Evolutionary conservation across 257 asterid genomes (phyloP), one percentile per base, ranked within the genome.

Genomic region (Lavandula angustifolia): DNA sequence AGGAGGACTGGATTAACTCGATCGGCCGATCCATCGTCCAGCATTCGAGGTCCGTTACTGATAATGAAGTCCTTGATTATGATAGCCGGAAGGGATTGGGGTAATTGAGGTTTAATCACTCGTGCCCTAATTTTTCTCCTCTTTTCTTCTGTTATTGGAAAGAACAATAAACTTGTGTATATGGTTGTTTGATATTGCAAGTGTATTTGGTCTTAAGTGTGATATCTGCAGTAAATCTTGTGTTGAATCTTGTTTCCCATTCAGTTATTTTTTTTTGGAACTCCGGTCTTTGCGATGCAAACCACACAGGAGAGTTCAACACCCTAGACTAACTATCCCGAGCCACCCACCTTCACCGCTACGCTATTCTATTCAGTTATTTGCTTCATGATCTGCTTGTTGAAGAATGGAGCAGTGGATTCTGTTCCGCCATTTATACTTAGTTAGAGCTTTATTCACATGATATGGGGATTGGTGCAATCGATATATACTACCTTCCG

Each of bases 1-100:
- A 89, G 81, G 98, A 92, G 76, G 96, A 92, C 43, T 92, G 96
- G 98, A 89, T n/a, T n/a, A n/a, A n/a, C n/a, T n/a, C n/a, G n/a
- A n/a, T n/a, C n/a, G n/a, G n/a, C n/a, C n/a, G n/a, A n/a, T 85
- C 96, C 14, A 68, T 74, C 34, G 79, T 74, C 38, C 79, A 92
- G 95, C 91, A 80, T 63, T 92, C 98, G 5, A 82, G 96, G 80
- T 92, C 96, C 5, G 95, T 92, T 68, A 89, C 95, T 5, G 82
- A 73, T 76, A 54, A 81, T 56, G 98, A 92, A 70, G 75, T 92
- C 68, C 86, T 92, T 18, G 96, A 92, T 75, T 92, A 92, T 55
- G 92, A 85, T 70, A 75, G 71, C 79, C 74, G 40, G 35, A 74
- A 67, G 66, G 44, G 67, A 17, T 61, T 13, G 57, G 67, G 67